Base-by-base conservation (phyloP, 805 yeast species). In the Jamesozyma spencerorum region DNA sequence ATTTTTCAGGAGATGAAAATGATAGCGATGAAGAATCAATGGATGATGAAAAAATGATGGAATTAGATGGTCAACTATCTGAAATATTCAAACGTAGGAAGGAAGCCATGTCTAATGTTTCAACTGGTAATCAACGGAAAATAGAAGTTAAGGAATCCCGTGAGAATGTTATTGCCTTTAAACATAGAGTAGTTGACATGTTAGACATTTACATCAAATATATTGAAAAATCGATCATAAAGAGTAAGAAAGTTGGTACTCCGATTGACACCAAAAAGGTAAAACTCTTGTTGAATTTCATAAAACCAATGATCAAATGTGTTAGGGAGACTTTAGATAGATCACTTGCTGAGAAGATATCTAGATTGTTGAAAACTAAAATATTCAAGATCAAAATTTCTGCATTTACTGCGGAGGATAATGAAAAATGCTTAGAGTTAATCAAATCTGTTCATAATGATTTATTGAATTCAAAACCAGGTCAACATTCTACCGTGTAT, bases 41-140 rank as follows among this genome's bases (percentile, higher is more conserved):
- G 94, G 94, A 88, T 45, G 97, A 88, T 60, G 96, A 88, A 52
- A 87, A 87, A 58, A 90, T 90, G 97, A 78, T 87, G 80, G 94
- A 88, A 17, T 74, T 90, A 51, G 97, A 90, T 57, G 83, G 72
- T 18, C 92, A 86, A 45, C 66, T 90, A 24, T 75, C 96, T 0
- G 72, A 72, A 40, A 90, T 90, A 41, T 90, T 90, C 71, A 76
- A 81, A 53, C 90, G 86, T 52, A 75, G 97, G 51, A 77, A 79
- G 49, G 78, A 75, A 45, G 82, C 84, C 0, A 60, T 85, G 40
- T 62, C 75, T 8, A 65, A 66, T 26, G 63, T 74, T 2, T 55
- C 64, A n/a, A 72, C 72, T 5, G 87, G 87, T 27, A 82, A 70
- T 57, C 75, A 74, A 58, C 72, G 83, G 53, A 85, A 85, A 51